Evolutionary conservation across 192 early-diverging fungal species (phyloP).

Genomic region (Funneliformis geosporum): DNA sequence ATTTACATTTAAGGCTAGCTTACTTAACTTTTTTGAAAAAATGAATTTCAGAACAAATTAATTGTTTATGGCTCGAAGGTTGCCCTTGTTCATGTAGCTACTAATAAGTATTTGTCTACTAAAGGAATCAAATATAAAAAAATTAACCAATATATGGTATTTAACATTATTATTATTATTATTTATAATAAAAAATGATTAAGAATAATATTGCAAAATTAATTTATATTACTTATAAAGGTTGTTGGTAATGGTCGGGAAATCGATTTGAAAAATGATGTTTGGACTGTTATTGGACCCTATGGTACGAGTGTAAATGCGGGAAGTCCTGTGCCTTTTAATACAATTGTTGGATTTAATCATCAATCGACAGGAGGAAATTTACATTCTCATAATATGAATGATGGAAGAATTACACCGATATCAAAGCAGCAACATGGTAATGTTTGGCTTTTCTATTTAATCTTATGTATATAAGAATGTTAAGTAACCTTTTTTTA

Average conservation of each 20-base stretch:
- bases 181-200: too few relatives aligned
- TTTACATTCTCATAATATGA: not conserved
- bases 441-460: too few relatives aligned
- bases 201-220: not conserved
- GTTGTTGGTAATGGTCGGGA: not conserved
- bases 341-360: conserved; percentile 1
- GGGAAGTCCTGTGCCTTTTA: not conserved
- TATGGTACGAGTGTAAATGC: not conserved
- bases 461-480: too few relatives aligned
- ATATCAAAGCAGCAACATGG: not conserved
- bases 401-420: not conserved
- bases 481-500: too few relatives aligned
- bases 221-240: not conserved
- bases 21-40: not conserved
- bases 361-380: not conserved
- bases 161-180: too few relatives aligned
- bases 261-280: not conserved
- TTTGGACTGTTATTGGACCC: not conserved
- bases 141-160: too few relatives aligned
- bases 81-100: not conserved
- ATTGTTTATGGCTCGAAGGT: not conserved
- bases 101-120: not conserved
- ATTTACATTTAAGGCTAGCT: not conserved
- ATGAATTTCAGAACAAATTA: not conserved
- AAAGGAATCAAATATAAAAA: too few relatives aligned